Percentiles rank a stretch among this genome's conserved stretches.
Evolutionary conservation across 2,329 filamentous ascomycete species (phyloP).

Genomic region (Neodidymelliopsis sp.): DNA sequence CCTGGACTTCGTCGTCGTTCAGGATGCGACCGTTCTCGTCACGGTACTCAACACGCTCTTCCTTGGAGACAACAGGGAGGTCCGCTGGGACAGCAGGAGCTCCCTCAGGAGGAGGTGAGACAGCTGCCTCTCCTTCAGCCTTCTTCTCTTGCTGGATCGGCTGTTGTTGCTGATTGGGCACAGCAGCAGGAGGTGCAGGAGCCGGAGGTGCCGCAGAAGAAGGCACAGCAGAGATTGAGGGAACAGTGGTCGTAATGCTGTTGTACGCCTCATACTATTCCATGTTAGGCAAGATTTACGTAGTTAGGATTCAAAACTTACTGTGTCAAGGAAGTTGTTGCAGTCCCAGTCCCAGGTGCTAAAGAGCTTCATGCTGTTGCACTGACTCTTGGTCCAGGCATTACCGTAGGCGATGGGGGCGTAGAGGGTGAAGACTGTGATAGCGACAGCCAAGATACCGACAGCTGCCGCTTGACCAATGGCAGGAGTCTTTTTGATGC

Average conservation of each 20-base stretch:
- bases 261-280: conserved; percentile 44
- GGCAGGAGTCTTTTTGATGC: conserved; percentile 72
- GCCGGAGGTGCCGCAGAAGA: conserved; percentile 36
- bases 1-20: conserved; percentile 80
- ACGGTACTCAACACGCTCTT: conserved; percentile 91
- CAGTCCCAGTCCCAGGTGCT: conserved; percentile 97
- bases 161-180: conserved; percentile 21
- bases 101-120: conserved; percentile 40
- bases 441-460: conserved; percentile 75
- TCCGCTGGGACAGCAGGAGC: conserved; percentile 35
- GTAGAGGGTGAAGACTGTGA: conserved; percentile 82
- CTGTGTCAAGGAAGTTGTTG: conserved; percentile 86
- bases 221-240: conserved; percentile 33
- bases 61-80: conserved; percentile 59
- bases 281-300: conserved; percentile 14
- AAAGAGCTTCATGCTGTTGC: conserved; percentile 86
- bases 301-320: conserved; percentile 64
- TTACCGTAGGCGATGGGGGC: conserved; percentile 93
- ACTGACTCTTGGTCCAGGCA: conserved; percentile 88
- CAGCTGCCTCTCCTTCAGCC: conserved; percentile 37
- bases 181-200: conserved; percentile 27
- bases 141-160: conserved; percentile 25
- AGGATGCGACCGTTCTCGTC: conserved; percentile 93
- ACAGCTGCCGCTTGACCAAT: conserved; percentile 79
- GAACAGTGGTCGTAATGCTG: conserved; percentile 21